Evolutionary conservation across 441 rosid species (phyloP), one percentile per base, ranked within the genome.

Genomic region (Geranium incanum): DNA sequence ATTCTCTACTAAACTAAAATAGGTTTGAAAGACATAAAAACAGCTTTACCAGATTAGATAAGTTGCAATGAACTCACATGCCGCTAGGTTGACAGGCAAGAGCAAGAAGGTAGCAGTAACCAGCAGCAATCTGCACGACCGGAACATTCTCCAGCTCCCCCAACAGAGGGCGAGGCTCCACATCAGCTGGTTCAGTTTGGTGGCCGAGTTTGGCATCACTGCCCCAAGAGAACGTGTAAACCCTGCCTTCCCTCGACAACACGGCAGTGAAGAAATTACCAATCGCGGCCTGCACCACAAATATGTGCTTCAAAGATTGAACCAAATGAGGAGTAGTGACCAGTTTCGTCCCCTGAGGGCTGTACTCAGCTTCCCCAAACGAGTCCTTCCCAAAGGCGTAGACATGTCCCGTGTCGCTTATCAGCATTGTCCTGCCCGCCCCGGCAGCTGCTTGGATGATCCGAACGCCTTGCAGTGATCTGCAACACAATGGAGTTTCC

Each of bases 361-460:
- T 90, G 7, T 84, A 84, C 66, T 91, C 96, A 1, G 88, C 87
- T 81, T 91, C 93, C 0, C 93, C 93, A 21, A 90, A 91, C 6
- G 86, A 86, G 73, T 89, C 96, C 83, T 85, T 89, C 33, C 99
- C 99, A 68, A 89, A 89, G 7, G 95, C 81, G 68, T 88, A 95
- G 68, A 93, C 99, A 63, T 77, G 80, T 36, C 99, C 99, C 5
- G 85, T 81, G 43, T 93, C 95, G 72, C 90, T 92, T 71, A 93
- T 91, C 78, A 95, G 90, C 98, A 95, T 92, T 78, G 98, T 95
- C 84, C 96, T 77, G 71, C 92, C 95, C 70, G 93, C 89, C 72
- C 97, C 99, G 37, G 89, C 95, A 41, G 98, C 94, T 48, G 97
- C 98, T 81, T 95, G 98, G 64, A 95, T 89, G 63, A 95, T 89